Evolutionary conservation across 176 grass and related monocot genomes (phyloP).

Genomic region (Ananas comosus): DNA sequence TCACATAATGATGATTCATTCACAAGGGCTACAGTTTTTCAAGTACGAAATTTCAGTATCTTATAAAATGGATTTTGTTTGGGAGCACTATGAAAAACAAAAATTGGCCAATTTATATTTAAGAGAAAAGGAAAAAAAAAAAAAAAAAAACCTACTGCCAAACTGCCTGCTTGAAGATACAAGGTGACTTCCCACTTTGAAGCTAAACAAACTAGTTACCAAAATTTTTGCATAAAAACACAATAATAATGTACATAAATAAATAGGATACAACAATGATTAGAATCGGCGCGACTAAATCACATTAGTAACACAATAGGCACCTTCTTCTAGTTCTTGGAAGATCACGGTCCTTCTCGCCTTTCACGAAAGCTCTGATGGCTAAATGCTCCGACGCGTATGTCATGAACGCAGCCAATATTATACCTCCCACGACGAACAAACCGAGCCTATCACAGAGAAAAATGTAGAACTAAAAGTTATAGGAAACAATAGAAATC

Average conservation of each 20-base stretch:
- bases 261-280: conserved; percentile 31
- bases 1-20: too few species aligned
- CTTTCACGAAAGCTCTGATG: conserved; percentile 53
- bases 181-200: background rate
- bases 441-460: conserved; percentile 56
- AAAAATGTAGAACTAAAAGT: conserved; percentile 7
- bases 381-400: conserved; percentile 60
- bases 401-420: conserved; percentile 56
- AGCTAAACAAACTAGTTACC: background rate
- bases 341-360: conserved; percentile 36
- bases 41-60: too few species aligned
- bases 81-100: too few species aligned
- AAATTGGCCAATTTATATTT: too few species aligned
- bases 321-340: conserved; percentile 38
- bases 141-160: too few species aligned
- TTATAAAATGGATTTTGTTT: too few species aligned
- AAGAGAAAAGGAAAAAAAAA: too few species aligned
- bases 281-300: conserved; percentile 3
- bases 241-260: conserved; percentile 7
- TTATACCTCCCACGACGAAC: conserved; percentile 49
- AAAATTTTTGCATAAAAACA: conserved; percentile 4
- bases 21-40: too few species aligned
- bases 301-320: conserved; percentile 23
- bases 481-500: background rate
- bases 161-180: too few species aligned